Conservation (phyloP, 306 rosid species). For the Trifolium repens region DNA sequence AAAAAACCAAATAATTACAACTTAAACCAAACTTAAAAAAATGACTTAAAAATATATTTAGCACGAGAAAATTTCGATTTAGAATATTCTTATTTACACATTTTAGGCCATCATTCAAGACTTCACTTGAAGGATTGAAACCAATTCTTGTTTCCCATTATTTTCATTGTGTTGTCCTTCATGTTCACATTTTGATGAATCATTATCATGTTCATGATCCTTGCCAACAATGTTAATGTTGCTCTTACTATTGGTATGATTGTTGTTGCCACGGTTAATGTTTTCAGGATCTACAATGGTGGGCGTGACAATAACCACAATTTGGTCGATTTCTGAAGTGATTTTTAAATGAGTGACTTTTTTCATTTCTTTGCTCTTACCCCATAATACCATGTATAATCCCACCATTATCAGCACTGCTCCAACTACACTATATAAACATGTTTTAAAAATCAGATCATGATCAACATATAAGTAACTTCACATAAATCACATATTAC, state of each 20-base stretch:
- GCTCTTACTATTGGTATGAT: neutral
- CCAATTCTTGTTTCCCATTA: slow-evolving; percentile 16
- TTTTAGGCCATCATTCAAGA: neutral
- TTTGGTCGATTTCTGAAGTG: slow-evolving; percentile 1
- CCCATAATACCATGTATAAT: slow-evolving; percentile 53
- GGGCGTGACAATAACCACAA: slow-evolving; percentile 38
- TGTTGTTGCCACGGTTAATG: neutral
- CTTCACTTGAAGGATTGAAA: neutral
- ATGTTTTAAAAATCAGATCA: slow-evolving; percentile 17
- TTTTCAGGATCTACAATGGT: neutral
- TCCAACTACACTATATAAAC: slow-evolving; percentile 41
- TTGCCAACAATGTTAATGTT: neutral
- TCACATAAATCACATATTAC: neutral
- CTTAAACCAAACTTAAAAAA: neutral
- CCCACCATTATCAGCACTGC: slow-evolving; percentile 50
- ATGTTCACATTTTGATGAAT: slow-evolving; percentile 10
- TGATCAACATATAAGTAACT: neutral
- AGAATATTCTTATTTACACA: neutral
- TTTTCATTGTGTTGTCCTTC: slow-evolving; percentile 7
- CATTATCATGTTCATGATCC: neutral
- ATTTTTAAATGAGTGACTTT: slow-evolving; percentile 25
- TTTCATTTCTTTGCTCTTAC: slow-evolving; percentile 46
- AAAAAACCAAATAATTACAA: neutral
- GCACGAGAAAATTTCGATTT: neutral
- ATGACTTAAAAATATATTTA: neutral